Evolutionary conservation across 225 moss, liverwort and hornwort species (phyloP).

Genomic region (Lunularia cruciata): DNA sequence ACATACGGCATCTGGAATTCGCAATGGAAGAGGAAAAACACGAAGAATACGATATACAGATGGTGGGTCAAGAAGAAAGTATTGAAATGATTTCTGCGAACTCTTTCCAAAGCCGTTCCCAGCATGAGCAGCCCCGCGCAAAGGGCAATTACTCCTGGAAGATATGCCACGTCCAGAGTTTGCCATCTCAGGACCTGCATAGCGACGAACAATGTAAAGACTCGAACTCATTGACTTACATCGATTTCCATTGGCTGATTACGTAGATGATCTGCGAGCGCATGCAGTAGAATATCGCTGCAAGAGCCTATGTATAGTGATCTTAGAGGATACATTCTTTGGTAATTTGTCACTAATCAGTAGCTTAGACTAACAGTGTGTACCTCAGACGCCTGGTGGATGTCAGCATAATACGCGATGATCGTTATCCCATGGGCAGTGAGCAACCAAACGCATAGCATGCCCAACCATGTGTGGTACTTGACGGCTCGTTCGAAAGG

Average conservation of each 20-base stretch:
- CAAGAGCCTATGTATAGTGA: too few species aligned
- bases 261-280: too few species aligned
- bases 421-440: constrained; percentile 12
- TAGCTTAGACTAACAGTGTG: background rate
- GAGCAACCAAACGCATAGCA: constrained; percentile 14
- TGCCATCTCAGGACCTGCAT: constrained; percentile 11
- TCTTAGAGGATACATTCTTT: too few species aligned
- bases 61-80: constrained; percentile 60
- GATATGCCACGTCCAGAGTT: constrained; percentile 42
- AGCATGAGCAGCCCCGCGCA: constrained; percentile 52
- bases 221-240: too few species aligned
- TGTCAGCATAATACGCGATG: background rate
- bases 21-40: constrained; percentile 61
- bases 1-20: constrained; percentile 43
- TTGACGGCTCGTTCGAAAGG: constrained; percentile 67
- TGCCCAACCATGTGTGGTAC: constrained; percentile 64
- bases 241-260: too few species aligned
- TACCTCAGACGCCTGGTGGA: constrained; percentile 3
- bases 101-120: constrained; percentile 40
- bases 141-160: constrained; percentile 54
- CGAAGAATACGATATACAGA: constrained; percentile 44
- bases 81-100: constrained; percentile 51
- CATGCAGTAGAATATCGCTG: too few species aligned
- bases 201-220: too few species aligned
- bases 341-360: too few species aligned